phyloP scores from a whole-genome alignment of 768 basidiomycete species.

The Clavulina sp. region DNA sequence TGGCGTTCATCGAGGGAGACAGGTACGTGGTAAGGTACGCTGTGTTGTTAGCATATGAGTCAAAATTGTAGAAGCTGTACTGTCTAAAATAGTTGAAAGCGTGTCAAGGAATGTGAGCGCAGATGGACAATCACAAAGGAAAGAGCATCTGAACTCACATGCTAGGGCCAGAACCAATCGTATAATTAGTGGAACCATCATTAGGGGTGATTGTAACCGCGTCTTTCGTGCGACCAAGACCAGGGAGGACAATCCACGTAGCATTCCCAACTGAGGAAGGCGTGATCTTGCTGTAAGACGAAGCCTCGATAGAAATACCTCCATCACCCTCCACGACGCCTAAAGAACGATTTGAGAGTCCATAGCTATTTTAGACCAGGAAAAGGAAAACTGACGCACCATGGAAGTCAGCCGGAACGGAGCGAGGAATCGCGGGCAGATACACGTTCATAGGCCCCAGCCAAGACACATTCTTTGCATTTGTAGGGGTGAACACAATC shows the following conservation, averaged over 20 bases:
- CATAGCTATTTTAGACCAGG: no score
- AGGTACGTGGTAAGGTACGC: constrained; percentile 31
- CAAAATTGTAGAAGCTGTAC: constrained; percentile 50
- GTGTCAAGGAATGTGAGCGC: background rate
- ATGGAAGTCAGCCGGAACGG: no score
- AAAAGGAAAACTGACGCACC: no score
- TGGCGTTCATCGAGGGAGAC: constrained; percentile 36
- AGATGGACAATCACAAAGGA: background rate
- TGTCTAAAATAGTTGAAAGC: no score
- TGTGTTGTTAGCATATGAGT: constrained; percentile 27
- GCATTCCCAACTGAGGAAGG: constrained; percentile 34
- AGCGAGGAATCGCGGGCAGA: no score
- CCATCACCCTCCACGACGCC: constrained; percentile 50
- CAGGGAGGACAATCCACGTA: constrained; percentile 40
- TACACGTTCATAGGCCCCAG: no score
- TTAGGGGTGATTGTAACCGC: constrained; percentile 43
- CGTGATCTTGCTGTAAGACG: constrained; percentile 34
- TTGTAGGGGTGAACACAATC: no score
- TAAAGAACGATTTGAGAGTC: constrained; percentile 9
- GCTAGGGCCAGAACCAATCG: constrained; percentile 42
- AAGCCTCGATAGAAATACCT: constrained; percentile 48
- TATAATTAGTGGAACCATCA: constrained; percentile 32
- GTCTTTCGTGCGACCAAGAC: constrained; percentile 41
- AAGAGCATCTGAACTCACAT: constrained; percentile 26
- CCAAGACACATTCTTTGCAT: no score